These are phyloP conservation scores for Penicillium coffeae DNA, from an alignment of 495 filamentous ascomycete species.

Conservation along the genomic window DNA sequence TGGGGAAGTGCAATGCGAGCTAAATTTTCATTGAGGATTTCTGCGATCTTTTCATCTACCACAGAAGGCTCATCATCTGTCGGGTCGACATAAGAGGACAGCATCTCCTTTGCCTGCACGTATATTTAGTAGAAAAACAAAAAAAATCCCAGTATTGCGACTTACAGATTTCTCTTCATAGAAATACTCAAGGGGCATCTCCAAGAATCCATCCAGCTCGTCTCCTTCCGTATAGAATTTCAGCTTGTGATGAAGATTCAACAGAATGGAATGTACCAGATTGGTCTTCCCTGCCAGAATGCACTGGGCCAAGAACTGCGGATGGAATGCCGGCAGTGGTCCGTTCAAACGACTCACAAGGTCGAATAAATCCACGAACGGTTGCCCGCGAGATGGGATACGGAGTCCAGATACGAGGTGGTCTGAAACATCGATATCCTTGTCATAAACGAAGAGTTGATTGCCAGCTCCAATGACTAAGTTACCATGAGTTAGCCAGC, in stretches of 20 bases:
- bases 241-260: conserved; percentile 70
- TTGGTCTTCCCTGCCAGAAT: conserved; percentile 75
- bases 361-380: conserved; percentile 65
- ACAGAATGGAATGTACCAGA: conserved; percentile 70
- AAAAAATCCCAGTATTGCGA: not conserved
- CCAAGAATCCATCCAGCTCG: conserved; percentile 72
- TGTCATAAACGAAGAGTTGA: conserved; percentile 84
- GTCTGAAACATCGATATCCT: conserved; percentile 61
- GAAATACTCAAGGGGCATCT: conserved; percentile 68
- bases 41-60: conserved; percentile 70
- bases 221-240: conserved; percentile 85
- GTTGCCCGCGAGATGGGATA: conserved; percentile 51
- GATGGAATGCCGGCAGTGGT: conserved; percentile 87
- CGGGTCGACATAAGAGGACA: conserved; percentile 52
- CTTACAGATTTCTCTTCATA: conserved; percentile 52
- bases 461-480: conserved; percentile 88
- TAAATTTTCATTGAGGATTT: conserved; percentile 72
- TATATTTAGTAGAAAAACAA: conserved; percentile 9
- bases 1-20: conserved; percentile 71
- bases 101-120: conserved; percentile 46
- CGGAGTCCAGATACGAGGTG: conserved; percentile 62
- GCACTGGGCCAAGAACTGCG: conserved; percentile 85
- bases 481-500: conserved; percentile 80
- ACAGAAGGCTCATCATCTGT: conserved; percentile 58
- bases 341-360: conserved; percentile 80